Evolutionary conservation across 768 basidiomycete species (phyloP).

Genomic region (Pleurotus eryngii): DNA sequence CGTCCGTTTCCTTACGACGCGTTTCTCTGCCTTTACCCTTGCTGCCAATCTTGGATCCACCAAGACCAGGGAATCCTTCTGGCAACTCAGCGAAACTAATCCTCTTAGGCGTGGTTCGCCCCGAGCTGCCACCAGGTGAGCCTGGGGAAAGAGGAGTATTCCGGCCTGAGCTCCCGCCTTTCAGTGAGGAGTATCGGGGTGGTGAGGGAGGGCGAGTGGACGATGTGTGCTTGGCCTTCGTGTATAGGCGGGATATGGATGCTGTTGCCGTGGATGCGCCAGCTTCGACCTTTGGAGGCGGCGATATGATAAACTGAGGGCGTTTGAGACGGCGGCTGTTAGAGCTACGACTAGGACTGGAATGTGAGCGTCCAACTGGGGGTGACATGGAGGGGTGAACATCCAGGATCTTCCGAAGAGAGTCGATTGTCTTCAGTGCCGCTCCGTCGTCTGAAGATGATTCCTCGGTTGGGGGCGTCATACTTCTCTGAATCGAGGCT

Average conservation of each 20-base stretch:
- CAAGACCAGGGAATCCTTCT: conserved; percentile 52
- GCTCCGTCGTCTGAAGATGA: conserved; percentile 52
- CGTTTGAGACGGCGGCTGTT: background rate
- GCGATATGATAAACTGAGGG: conserved; percentile 32
- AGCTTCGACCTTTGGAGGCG: conserved; percentile 47
- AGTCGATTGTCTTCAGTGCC: conserved; percentile 62
- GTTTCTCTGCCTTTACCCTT: conserved; percentile 30
- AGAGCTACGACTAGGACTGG: conserved; percentile 13
- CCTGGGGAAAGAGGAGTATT: conserved; percentile 7
- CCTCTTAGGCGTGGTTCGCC: conserved; percentile 60
- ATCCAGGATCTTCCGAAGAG: conserved; percentile 69
- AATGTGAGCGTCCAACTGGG: conserved; percentile 7
- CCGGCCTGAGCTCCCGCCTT: conserved; percentile 17
- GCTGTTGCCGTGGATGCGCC: conserved; percentile 77
- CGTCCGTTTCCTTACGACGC: conserved; percentile 25
- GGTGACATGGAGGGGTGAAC: conserved; percentile 37
- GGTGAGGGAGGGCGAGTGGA: conserved; percentile 64
- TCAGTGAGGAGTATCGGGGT: conserved; percentile 45
- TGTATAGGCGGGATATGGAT: conserved; percentile 73
- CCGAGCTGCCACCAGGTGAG: conserved; percentile 34
- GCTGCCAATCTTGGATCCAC: conserved; percentile 21
- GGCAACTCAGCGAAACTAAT: conserved; percentile 78
- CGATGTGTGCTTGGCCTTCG: conserved; percentile 52
- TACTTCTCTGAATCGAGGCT: conserved; percentile 13
- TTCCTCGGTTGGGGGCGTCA: conserved; percentile 61